A percentile compares a stretch with the other conserved stretches of the same genome.
Conservation (phyloP, 768 basidiomycete genomes). For the Lentinula guzmanii region DNA sequence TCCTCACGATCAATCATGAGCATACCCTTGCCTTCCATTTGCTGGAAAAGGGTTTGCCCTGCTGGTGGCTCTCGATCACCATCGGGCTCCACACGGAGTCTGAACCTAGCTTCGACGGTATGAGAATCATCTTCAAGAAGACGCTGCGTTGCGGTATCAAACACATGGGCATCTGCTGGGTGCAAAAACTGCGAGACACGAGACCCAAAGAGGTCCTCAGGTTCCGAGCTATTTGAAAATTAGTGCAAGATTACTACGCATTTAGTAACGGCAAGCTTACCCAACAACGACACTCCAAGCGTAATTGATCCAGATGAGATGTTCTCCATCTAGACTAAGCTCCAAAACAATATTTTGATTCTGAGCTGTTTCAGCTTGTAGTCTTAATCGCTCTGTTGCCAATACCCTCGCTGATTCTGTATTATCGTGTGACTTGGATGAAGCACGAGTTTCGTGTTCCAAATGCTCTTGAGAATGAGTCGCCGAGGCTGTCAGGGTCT, state of each 20-base stretch:
- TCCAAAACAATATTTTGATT: slow-evolving; percentile 96
- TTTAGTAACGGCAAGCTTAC: slow-evolving; percentile 37
- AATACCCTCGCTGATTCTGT: slow-evolving; percentile 77
- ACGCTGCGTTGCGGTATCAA: slow-evolving; percentile 79
- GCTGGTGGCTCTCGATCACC: slow-evolving; percentile 49
- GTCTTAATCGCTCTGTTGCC: slow-evolving; percentile 80
- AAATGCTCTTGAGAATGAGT: slow-evolving; percentile 19
- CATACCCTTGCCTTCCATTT: slow-evolving; percentile 98
- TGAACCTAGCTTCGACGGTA: slow-evolving; percentile 89
- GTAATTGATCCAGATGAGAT: slow-evolving; percentile 94
- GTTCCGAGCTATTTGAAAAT: slow-evolving; percentile 59
- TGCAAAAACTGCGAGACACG: slow-evolving; percentile 80
- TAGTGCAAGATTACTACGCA: slow-evolving; percentile 2
- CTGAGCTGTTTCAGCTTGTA: slow-evolving; percentile 93
- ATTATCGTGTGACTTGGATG: slow-evolving; percentile 49
- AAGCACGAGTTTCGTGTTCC: slow-evolving; percentile 25
- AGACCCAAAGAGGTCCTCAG: slow-evolving; percentile 69
- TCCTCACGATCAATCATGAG: slow-evolving; percentile 92
- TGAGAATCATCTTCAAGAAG: slow-evolving; percentile 89
- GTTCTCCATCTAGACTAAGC: slow-evolving; percentile 88
- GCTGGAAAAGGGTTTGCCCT: slow-evolving; percentile 56
- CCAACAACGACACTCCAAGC: slow-evolving; percentile 91
- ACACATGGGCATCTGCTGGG: slow-evolving; percentile 74
- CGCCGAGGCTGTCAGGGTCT: slow-evolving; percentile 31
- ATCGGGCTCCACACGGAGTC: slow-evolving; percentile 68